Evolutionary conservation across 805 yeast genomes (phyloP).

Genomic region (Myxozyma kluyveri): DNA sequence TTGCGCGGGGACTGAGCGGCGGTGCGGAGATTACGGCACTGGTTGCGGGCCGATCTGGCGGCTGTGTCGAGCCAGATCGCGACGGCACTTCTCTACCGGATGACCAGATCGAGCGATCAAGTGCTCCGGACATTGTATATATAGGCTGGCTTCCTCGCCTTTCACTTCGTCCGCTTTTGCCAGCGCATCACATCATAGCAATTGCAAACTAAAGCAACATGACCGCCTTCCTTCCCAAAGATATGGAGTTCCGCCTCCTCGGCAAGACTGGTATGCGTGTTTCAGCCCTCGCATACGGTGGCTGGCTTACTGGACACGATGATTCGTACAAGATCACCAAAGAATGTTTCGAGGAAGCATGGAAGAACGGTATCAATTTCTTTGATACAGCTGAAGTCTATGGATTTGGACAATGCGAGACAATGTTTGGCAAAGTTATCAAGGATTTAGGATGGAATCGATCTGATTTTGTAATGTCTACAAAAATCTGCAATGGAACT

Average conservation of each 20-base stretch:
- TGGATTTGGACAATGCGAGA: conserved; percentile 35
- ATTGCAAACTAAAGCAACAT: too few relatives aligned
- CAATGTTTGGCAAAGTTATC: conserved; percentile 35
- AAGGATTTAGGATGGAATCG: conserved; percentile 37
- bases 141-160: too few relatives aligned
- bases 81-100: too few relatives aligned
- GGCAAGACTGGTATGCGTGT: conserved; percentile 38
- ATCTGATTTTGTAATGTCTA: conserved; percentile 36
- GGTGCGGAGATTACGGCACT: too few relatives aligned
- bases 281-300: conserved; percentile 38
- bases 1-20: too few relatives aligned
- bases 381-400: conserved; percentile 39
- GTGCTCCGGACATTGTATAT: too few relatives aligned
- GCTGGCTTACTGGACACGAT: conserved; percentile 37
- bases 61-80: too few relatives aligned
- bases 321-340: conserved; percentile 33
- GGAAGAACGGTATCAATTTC: conserved; percentile 37
- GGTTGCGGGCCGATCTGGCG: too few relatives aligned
- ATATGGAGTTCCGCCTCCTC: conserved; percentile 36
- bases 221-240: too few relatives aligned
- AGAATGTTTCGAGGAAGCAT: conserved; percentile 36
- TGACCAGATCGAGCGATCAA: too few relatives aligned
- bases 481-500: conserved; percentile 38
- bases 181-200: too few relatives aligned
- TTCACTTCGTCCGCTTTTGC: too few relatives aligned